phyloP scores from a whole-genome alignment of 345 rosid genomes.

The Limnanthes douglasii region DNA sequence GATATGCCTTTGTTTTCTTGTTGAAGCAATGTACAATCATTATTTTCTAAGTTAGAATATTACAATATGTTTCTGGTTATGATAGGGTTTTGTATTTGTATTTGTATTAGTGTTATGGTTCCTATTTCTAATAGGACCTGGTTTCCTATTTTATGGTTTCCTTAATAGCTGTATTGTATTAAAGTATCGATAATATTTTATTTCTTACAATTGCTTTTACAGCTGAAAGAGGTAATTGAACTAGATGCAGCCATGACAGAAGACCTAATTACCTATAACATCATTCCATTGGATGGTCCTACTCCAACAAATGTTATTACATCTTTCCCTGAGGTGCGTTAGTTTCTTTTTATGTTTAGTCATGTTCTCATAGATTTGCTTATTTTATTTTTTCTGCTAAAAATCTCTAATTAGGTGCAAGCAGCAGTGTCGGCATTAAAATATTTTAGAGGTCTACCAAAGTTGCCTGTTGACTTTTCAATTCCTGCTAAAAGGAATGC shows the following conservation, averaged over 20 bases:
- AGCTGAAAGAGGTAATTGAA: slow-evolving; percentile 74
- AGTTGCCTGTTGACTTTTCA: slow-evolving; percentile 50
- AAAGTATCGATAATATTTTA: too few relatives aligned
- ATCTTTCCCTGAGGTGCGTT: slow-evolving; percentile 61
- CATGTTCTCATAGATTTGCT: slow-evolving; percentile 5
- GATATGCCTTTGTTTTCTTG: too few relatives aligned
- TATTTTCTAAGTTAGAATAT: too few relatives aligned
- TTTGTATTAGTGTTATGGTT: too few relatives aligned
- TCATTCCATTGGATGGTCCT: slow-evolving; percentile 76
- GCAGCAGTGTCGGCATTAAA: slow-evolving; percentile 65
- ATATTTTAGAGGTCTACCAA: slow-evolving; percentile 56
- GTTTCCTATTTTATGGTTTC: too few relatives aligned
- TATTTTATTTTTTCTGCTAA: slow-evolving; percentile 8
- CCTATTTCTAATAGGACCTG: too few relatives aligned
- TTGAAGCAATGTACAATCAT: too few relatives aligned
- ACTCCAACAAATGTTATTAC: slow-evolving; percentile 51
- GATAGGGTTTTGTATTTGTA: too few relatives aligned
- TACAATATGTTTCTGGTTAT: too few relatives aligned
- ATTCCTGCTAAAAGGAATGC: slow-evolving; percentile 53
- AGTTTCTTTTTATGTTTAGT: slow-evolving; percentile 7
- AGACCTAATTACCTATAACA: slow-evolving; percentile 79
- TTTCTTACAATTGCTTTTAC: too few relatives aligned
- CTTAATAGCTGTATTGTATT: too few relatives aligned
- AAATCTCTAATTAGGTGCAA: slow-evolving; percentile 38
- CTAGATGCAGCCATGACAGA: slow-evolving; percentile 92